Conservation (phyloP, 176 grass and related monocot genomes). For the Miscanthus lutarioriparius region DNA sequence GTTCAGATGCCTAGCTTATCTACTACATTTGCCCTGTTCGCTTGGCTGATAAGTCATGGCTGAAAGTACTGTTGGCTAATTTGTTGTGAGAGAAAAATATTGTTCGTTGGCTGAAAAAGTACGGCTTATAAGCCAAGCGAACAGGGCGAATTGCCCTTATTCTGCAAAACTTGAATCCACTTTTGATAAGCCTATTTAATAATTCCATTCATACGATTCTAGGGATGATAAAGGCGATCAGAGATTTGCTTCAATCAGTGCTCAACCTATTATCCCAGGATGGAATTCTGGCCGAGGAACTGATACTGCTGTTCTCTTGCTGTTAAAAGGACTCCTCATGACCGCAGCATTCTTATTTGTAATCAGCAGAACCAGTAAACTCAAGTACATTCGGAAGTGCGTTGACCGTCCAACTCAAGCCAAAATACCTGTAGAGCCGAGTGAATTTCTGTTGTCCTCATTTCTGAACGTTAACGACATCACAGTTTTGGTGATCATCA, state of each 20-base stretch:
- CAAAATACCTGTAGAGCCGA: constrained; percentile 5
- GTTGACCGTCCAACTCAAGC: background rate
- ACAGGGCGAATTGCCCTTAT: background rate
- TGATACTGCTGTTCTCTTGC: background rate
- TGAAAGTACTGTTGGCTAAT: too few species aligned
- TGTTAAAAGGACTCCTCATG: constrained; percentile 40
- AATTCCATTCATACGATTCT: constrained; percentile 16
- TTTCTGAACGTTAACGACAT: background rate
- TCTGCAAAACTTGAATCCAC: background rate
- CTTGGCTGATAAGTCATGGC: too few species aligned
- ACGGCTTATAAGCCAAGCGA: too few species aligned
- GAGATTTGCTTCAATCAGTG: constrained; percentile 46
- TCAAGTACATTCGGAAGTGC: background rate
- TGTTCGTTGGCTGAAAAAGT: too few species aligned
- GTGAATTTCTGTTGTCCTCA: background rate
- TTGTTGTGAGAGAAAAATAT: too few species aligned
- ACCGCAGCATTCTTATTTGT: constrained; percentile 22
- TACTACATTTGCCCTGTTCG: too few species aligned
- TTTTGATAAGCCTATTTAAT: background rate
- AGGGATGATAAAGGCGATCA: constrained; percentile 30
- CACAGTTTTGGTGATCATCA: background rate
- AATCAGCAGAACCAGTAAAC: constrained; percentile 1
- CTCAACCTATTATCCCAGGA: constrained; percentile 32
- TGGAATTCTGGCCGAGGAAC: constrained; percentile 24
- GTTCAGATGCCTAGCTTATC: background rate